phyloP scores from a whole-genome alignment of 106 monocot species.

The Apostasia ramifera region DNA sequence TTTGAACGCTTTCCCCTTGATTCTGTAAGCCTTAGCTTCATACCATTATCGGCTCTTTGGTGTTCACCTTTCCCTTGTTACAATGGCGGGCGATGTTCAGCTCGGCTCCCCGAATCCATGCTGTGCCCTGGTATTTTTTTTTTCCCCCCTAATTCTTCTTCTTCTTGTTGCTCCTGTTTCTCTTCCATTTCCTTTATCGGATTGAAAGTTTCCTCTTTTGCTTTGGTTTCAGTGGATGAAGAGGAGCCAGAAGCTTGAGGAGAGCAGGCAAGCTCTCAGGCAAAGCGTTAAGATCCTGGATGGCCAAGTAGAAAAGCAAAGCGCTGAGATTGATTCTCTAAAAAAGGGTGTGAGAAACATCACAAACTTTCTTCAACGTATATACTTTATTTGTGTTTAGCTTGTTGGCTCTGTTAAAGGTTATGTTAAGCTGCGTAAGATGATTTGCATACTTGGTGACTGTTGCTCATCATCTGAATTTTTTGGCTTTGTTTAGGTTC shows the following conservation, averaged over 20 bases:
- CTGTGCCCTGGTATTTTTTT: conserved; percentile 43
- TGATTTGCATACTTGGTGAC: neutral
- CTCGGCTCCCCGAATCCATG: conserved; percentile 39
- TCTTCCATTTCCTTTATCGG: neutral
- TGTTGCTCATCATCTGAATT: neutral
- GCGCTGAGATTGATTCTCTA: conserved; percentile 37
- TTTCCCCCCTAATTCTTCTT: neutral
- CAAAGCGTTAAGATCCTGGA: conserved; percentile 53
- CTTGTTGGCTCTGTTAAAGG: neutral
- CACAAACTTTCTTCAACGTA: neutral
- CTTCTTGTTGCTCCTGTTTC: neutral
- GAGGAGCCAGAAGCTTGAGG: conserved; percentile 48
- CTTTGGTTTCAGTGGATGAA: conserved; percentile 30
- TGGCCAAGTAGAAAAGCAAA: conserved; percentile 20
- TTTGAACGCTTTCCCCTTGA: too few species aligned
- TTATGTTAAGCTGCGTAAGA: neutral
- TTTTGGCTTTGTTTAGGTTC: neutral
- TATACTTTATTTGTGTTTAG: neutral
- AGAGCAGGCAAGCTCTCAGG: conserved; percentile 38
- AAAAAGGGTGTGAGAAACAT: conserved; percentile 33
- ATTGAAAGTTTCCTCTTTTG: neutral
- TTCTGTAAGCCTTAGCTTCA: too few species aligned
- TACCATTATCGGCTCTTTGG: too few species aligned
- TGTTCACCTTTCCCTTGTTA: too few species aligned
- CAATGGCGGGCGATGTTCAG: conserved; percentile 46